These are phyloP conservation scores for Lanmaoa pseudosensibilis DNA, from an alignment of 768 basidiomycete species.

Conservation along the genomic window DNA sequence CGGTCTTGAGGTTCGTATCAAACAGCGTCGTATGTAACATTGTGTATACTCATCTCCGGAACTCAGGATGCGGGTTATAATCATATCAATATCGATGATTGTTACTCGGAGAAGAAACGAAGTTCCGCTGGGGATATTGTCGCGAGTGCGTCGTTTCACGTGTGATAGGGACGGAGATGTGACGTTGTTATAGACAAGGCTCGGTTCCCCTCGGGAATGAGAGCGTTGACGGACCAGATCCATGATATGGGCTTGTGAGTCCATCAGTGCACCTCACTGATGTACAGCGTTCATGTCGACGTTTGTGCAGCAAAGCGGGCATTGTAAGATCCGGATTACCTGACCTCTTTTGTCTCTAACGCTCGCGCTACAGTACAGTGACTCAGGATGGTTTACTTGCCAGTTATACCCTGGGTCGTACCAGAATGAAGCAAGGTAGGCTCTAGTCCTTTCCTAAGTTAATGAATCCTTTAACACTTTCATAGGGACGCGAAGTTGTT, in stretches of 20 bases:
- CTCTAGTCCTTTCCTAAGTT: neutral
- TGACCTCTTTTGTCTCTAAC: conserved; percentile 5
- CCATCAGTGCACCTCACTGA: neutral
- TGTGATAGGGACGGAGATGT: neutral
- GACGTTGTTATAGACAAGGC: conserved; percentile 38
- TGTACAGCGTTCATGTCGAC: neutral
- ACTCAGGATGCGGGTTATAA: conserved; percentile 56
- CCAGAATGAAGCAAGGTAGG: conserved; percentile 56
- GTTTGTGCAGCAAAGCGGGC: conserved; percentile 49
- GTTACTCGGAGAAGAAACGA: conserved; percentile 60
- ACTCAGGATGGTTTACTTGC: conserved; percentile 71
- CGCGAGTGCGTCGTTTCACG: conserved; percentile 39
- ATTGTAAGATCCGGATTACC: conserved; percentile 44
- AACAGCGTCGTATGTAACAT: neutral
- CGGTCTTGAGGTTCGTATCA: conserved; percentile 45
- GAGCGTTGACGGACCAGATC: conserved; percentile 51
- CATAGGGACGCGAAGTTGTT: conserved; percentile 57
- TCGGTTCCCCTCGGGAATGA: conserved; percentile 61
- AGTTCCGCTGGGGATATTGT: conserved; percentile 53
- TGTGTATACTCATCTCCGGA: neutral
- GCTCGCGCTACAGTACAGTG: conserved; percentile 50
- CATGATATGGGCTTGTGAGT: conserved; percentile 58
- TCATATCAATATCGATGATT: conserved; percentile 63
- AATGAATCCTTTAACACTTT: neutral
- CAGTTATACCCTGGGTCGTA: conserved; percentile 64